phyloP scores from a whole-genome alignment of 2,329 filamentous ascomycete species.

The Nigrospora sphaerica region DNA sequence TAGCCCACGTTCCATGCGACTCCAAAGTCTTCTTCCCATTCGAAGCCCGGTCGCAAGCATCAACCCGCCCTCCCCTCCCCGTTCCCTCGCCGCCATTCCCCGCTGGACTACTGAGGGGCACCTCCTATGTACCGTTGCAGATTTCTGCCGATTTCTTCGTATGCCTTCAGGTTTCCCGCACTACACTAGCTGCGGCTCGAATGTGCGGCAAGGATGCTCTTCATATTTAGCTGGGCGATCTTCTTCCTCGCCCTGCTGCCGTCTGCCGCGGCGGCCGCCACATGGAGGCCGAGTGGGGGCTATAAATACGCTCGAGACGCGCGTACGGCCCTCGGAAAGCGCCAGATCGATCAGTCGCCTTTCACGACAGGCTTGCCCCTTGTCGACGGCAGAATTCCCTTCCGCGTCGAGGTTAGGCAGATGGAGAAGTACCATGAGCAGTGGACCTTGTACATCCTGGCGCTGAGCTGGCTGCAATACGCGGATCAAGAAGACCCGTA shows the following conservation, averaged over 20 bases:
- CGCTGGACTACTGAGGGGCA: too few species aligned
- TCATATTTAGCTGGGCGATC: not conserved
- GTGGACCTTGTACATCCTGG: constrained; percentile 73
- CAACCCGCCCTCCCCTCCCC: too few species aligned
- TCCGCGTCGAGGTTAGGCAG: constrained; percentile 61
- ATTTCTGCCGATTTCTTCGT: too few species aligned
- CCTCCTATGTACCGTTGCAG: too few species aligned
- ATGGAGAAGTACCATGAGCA: constrained; percentile 56
- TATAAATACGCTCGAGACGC: constrained; percentile 48
- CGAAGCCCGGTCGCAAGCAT: too few species aligned
- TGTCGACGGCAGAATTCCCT: constrained; percentile 31
- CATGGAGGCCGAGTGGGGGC: not conserved
- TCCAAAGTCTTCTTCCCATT: too few species aligned
- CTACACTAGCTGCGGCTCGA: too few species aligned
- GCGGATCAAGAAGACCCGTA: constrained; percentile 54
- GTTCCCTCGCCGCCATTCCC: too few species aligned
- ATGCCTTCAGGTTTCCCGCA: too few species aligned
- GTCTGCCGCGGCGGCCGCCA: not conserved
- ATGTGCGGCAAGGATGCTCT: not conserved
- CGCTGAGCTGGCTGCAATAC: constrained; percentile 64
- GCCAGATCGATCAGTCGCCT: constrained; percentile 23
- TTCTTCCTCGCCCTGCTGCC: not conserved
- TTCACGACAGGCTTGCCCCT: constrained; percentile 36
- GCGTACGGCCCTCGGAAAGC: constrained; percentile 27
- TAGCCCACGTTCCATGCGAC: too few species aligned